Base-by-base conservation (phyloP, 139 green algal species). In the Micromonas commoda region DNA sequence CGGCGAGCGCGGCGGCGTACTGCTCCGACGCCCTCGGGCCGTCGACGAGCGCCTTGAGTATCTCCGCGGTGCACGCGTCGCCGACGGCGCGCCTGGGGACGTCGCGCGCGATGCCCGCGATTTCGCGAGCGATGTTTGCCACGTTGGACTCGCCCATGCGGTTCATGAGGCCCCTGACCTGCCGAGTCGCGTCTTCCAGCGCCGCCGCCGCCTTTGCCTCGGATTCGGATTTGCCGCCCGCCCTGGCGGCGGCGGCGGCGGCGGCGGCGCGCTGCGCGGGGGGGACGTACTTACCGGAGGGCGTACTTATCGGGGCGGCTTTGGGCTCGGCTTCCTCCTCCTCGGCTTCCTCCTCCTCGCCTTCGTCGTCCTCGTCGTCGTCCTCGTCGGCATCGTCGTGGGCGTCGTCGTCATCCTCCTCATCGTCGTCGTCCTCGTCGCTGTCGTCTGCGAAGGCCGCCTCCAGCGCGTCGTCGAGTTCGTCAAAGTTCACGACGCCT, bases 121-220 rank as follows among this genome's bases (percentile, higher is more conserved):
- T 26, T 19, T 75, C 68, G 9, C 19, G 23, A 3, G 61, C 68
- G 68, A 75, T 75, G 5, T 20, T 26, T 33, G 68, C 37, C 24
- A 75, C 68, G 35, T 75, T 75, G 13, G 68, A 26, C 33, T 75
- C 68, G 29, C 68, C 68, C 37, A 75, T 28, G 29, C 68, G 31
- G 9, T 75, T 75, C 37, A 75, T 28, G 34, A 75, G 53, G 53
- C 68, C 68, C 19, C 68, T 26, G 37, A 75, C 35, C 6, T 32
- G 20, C 35, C 68, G 37, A 34, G n/a, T 26, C 24, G 24, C n/a
- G 34, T 60, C 23, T 20, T 60, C 68, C 20, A 61, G 35, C 20
- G 60, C 60, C 19, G 9, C 19, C 24, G 60, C 60, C 13, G 24
- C 24, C 19, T 68, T 32, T 6, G 24, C 60, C 19, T 32, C 60